Percentiles rank a stretch among this genome's conserved stretches.
phyloP scores from a whole-genome alignment of 177 flowering plant genomes.

The Vitis hybrid region DNA sequence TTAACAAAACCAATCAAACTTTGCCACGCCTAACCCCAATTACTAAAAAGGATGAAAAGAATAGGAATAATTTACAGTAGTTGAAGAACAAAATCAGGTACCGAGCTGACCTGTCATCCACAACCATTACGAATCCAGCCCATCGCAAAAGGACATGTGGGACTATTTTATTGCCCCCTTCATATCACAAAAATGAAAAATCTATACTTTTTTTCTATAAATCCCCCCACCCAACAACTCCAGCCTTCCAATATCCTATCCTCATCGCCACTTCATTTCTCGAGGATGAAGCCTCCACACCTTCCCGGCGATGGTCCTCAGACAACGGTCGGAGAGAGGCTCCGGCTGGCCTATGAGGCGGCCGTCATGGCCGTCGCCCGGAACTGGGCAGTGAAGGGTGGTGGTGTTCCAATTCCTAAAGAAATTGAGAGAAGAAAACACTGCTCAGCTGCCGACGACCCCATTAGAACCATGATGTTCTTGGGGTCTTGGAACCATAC shows the following conservation, averaged over 20 bases:
- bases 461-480: slow-evolving; percentile 66
- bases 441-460: slow-evolving; percentile 38
- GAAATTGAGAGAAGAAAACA: slow-evolving; percentile 33
- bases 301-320: slow-evolving; percentile 28
- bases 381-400: slow-evolving; percentile 4
- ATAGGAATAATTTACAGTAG: neutral
- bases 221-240: neutral
- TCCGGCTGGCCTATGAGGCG: slow-evolving; percentile 27
- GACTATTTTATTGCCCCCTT: neutral
- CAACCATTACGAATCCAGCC: slow-evolving; percentile 18
- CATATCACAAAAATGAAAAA: neutral
- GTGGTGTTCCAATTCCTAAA: slow-evolving; percentile 6
- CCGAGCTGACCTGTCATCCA: slow-evolving; percentile 22
- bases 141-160: slow-evolving; percentile 17
- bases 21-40: neutral
- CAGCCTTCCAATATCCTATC: slow-evolving; percentile 12
- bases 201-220: slow-evolving; percentile 19
- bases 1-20: too few species aligned
- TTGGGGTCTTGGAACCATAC: slow-evolving; percentile 71
- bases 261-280: neutral
- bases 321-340: slow-evolving; percentile 35
- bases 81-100: neutral
- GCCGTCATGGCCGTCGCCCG: slow-evolving; percentile 15
- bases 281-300: slow-evolving; percentile 29
- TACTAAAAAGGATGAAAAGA: neutral